These are phyloP conservation scores for Calonectria pseudoturangicola DNA, from an alignment of 2,329 filamentous ascomycete genomes.

Conservation along the genomic window DNA sequence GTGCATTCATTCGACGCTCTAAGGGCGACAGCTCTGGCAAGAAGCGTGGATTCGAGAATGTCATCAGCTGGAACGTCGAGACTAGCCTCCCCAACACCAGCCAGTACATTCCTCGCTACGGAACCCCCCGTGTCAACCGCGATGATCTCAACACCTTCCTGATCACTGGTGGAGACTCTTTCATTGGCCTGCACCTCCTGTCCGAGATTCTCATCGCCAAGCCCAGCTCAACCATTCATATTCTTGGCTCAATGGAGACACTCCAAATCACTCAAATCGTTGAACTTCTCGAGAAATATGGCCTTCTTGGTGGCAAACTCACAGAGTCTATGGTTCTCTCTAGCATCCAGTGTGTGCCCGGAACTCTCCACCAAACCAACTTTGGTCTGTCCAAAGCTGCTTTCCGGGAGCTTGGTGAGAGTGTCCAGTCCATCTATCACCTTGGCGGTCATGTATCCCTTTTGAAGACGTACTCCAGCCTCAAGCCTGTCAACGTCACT, in stretches of 20 bases:
- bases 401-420: conserved; percentile 50
- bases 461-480: conserved; percentile 50
- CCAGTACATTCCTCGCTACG: conserved; percentile 50
- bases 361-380: conserved; percentile 45
- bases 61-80: conserved; percentile 51
- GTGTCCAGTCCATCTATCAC: conserved; percentile 52
- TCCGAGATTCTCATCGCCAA: conserved; percentile 46
- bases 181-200: conserved; percentile 49
- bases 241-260: conserved; percentile 46
- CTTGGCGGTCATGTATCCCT: conserved; percentile 54
- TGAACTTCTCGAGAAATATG: conserved; percentile 46
- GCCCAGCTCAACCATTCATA: conserved; percentile 39
- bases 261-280: conserved; percentile 41
- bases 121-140: conserved; percentile 42
- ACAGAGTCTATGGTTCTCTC: conserved; percentile 37
- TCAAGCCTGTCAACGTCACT: conserved; percentile 49
- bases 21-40: conserved; percentile 44
- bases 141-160: conserved; percentile 45
- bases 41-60: conserved; percentile 46
- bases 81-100: conserved; percentile 52
- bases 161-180: conserved; percentile 48
- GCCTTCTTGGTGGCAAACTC: conserved; percentile 43
- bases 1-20: conserved; percentile 45
- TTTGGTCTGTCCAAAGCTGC: conserved; percentile 51
- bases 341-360: conserved; percentile 43